These are phyloP conservation scores for Trametes sanguinea DNA, from an alignment of 768 basidiomycete genomes.

Conservation along the genomic window DNA sequence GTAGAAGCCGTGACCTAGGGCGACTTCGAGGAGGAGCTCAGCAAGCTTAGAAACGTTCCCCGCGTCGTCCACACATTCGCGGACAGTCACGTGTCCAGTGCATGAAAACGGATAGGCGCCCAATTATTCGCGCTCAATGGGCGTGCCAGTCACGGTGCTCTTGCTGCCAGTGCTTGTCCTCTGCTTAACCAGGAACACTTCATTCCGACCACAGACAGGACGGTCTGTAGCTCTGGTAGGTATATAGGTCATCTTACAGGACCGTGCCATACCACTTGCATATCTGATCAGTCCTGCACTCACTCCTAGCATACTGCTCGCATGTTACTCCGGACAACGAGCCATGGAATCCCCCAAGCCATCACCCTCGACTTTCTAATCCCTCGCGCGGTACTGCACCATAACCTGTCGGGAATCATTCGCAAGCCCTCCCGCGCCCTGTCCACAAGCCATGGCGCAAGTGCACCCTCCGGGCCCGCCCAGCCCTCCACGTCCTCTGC, in stretches of 20 bases:
- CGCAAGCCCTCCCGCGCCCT: neutral
- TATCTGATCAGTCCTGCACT: constrained; percentile 6
- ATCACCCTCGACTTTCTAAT: constrained; percentile 47
- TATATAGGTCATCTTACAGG: no score
- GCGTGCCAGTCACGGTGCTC: no score
- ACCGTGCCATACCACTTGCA: neutral
- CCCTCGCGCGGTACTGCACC: constrained; percentile 36
- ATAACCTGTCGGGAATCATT: constrained; percentile 2
- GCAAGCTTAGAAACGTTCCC: neutral
- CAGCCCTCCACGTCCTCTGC: neutral
- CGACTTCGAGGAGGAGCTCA: neutral
- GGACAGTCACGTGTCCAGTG: neutral
- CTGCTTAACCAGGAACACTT: neutral
- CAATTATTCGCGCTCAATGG: neutral
- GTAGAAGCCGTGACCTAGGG: neutral
- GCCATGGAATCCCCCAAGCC: constrained; percentile 24
- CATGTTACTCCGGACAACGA: constrained; percentile 27
- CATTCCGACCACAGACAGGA: neutral
- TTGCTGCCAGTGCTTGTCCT: neutral
- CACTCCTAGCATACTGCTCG: neutral
- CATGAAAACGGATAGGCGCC: neutral
- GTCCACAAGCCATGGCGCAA: constrained; percentile 6
- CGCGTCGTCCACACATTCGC: neutral
- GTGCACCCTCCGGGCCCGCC: neutral
- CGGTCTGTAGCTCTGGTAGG: neutral